A percentile compares a stretch with the other conserved stretches of the same genome.
Conservation (phyloP, 1,284 basidiomycete genomes). For the Blastosporella zonata region DNA sequence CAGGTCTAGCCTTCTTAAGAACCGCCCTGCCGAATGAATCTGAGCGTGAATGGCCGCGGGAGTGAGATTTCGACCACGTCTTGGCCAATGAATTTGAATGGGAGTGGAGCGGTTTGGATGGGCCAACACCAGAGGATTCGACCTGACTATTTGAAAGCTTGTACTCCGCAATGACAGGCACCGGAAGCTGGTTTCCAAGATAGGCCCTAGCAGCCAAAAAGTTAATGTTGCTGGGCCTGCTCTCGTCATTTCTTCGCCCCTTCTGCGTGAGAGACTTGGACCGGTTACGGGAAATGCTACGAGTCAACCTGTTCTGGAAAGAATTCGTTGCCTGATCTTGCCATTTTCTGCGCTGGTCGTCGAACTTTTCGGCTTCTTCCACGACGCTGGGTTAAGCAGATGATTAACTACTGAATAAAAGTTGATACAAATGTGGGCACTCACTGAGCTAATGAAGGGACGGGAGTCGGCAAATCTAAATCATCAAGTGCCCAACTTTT, state of each 20-base stretch:
- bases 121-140: constrained; percentile 5
- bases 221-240: constrained; percentile 40
- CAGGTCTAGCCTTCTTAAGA: constrained; percentile 44
- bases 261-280: constrained; percentile 56
- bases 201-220: constrained; percentile 60
- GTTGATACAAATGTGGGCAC: constrained; percentile 24
- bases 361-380: constrained; percentile 55
- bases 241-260: constrained; percentile 25
- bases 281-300: constrained; percentile 59
- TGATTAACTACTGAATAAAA: constrained; percentile 4
- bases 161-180: constrained; percentile 43
- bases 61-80: constrained; percentile 40
- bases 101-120: constrained; percentile 27
- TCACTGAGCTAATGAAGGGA: constrained; percentile 59
- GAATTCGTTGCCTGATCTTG: constrained; percentile 58
- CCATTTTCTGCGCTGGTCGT: constrained; percentile 63
- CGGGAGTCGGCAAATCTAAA: constrained; percentile 54
- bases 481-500: constrained; percentile 59
- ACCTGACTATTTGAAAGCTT: constrained; percentile 10
- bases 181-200: constrained; percentile 56
- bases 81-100: constrained; percentile 46
- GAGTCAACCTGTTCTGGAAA: constrained; percentile 60
- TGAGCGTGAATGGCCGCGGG: constrained; percentile 47
- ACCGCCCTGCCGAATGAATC: constrained; percentile 62
- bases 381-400: constrained; percentile 50